phyloP scores from a whole-genome alignment of 129 eudicot genomes.

The Saposhnikovia divaricata region DNA sequence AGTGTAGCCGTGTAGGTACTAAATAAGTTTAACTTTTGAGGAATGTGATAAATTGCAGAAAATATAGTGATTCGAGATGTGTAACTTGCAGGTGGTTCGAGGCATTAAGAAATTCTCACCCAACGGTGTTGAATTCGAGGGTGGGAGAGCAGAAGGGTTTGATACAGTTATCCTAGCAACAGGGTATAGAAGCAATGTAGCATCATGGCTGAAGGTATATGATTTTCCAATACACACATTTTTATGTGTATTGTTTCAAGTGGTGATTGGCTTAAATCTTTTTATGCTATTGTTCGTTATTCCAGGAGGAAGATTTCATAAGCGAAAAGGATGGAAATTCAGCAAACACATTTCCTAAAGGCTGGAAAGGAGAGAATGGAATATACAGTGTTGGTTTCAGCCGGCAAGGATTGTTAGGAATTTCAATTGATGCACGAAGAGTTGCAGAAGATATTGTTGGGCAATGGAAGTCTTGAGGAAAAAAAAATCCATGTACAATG shows the following conservation, averaged over 20 bases:
- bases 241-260: background rate
- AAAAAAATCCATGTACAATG: background rate
- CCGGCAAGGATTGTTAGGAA: slow-evolving; percentile 19
- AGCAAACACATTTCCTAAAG: slow-evolving; percentile 10
- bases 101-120: slow-evolving; percentile 21
- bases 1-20: background rate
- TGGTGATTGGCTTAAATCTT: background rate
- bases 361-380: slow-evolving; percentile 29
- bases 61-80: background rate
- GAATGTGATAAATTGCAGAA: background rate
- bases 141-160: slow-evolving; percentile 23
- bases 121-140: slow-evolving; percentile 19
- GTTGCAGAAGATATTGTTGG: slow-evolving; percentile 26
- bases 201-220: slow-evolving; percentile 34
- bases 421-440: slow-evolving; percentile 15
- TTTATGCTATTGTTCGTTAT: background rate
- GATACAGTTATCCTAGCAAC: slow-evolving; percentile 25
- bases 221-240: background rate
- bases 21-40: background rate
- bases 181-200: slow-evolving; percentile 30
- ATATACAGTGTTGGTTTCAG: slow-evolving; percentile 27
- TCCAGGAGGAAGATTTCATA: slow-evolving; percentile 16
- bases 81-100: slow-evolving; percentile 23
- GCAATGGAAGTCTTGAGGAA: slow-evolving; percentile 15
- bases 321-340: background rate